Percentiles rank a stretch among this genome's conserved stretches.
phyloP scores from a whole-genome alignment of 176 grass and related monocot genomes.

The Poa annua region DNA sequence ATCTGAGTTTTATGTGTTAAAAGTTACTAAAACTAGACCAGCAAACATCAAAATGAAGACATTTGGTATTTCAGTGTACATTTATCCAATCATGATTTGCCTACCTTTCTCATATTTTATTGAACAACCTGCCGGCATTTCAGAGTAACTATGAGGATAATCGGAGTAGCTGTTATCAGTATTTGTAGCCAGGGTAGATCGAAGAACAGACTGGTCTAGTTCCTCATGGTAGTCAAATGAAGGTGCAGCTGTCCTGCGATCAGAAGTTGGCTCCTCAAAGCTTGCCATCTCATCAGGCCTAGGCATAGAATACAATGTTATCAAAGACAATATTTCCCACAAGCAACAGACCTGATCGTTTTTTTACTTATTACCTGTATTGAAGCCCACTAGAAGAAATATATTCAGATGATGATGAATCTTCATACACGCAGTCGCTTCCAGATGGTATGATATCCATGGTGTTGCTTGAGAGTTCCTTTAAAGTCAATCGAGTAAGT shows the following conservation, averaged over 20 bases:
- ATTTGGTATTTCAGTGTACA: slow-evolving; percentile 8
- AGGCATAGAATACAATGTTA: slow-evolving; percentile 35
- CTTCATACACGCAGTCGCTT: slow-evolving; percentile 47
- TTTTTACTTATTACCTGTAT: slow-evolving; percentile 46
- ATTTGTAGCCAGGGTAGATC: slow-evolving; percentile 40
- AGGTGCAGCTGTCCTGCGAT: slow-evolving; percentile 26
- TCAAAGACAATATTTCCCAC: neutral
- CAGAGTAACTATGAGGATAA: slow-evolving; percentile 50
- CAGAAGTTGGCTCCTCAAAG: slow-evolving; percentile 45
- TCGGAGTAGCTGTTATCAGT: slow-evolving; percentile 42
- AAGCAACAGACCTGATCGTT: neutral
- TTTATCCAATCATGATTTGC: neutral
- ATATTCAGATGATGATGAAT: slow-evolving; percentile 62
- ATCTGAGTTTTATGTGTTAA: slow-evolving; percentile 14
- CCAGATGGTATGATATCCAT: slow-evolving; percentile 52
- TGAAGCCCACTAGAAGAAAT: slow-evolving; percentile 54
- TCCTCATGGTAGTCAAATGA: slow-evolving; percentile 36
- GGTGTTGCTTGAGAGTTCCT: slow-evolving; percentile 47
- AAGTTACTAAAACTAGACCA: slow-evolving; percentile 8
- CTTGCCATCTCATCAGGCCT: slow-evolving; percentile 46
- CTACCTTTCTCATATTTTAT: slow-evolving; percentile 46
- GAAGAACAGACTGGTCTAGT: slow-evolving; percentile 28
- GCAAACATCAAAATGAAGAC: slow-evolving; percentile 32
- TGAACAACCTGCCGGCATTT: slow-evolving; percentile 50
- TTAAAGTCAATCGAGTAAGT: slow-evolving; percentile 25